Percentiles rank a stretch among this genome's conserved stretches.
These are phyloP conservation scores for Metschnikowia gelsemii DNA, from an alignment of 805 yeast genomes.

Conservation along the genomic window DNA sequence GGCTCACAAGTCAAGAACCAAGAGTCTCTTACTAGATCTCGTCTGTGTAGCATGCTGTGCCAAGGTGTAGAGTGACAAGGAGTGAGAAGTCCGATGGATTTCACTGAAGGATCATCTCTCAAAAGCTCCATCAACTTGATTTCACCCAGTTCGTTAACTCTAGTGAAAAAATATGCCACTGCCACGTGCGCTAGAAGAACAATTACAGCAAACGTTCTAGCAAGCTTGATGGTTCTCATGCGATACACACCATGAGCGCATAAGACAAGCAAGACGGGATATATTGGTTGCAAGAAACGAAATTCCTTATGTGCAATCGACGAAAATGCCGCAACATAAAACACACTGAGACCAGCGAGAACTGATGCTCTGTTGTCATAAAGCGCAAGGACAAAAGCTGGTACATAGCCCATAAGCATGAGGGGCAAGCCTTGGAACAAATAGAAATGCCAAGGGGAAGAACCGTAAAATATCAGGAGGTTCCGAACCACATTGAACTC, in stretches of 20 bases:
- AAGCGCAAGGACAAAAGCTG: slow-evolving; percentile 46
- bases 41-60: slow-evolving; percentile 76
- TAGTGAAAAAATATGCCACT: slow-evolving; percentile 53
- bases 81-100: slow-evolving; percentile 75
- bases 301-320: slow-evolving; percentile 82
- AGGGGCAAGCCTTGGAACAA: slow-evolving; percentile 80
- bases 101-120: slow-evolving; percentile 37
- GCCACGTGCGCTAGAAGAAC: slow-evolving; percentile 34
- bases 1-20: slow-evolving; percentile 95
- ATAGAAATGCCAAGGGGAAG: slow-evolving; percentile 82
- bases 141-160: slow-evolving; percentile 84
- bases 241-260: slow-evolving; percentile 33
- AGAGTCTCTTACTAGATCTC: slow-evolving; percentile 35
- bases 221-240: neutral
- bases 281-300: slow-evolving; percentile 81
- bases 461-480: slow-evolving; percentile 80
- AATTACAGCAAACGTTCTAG: slow-evolving; percentile 13
- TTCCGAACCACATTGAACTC: slow-evolving; percentile 76
- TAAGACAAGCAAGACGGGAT: slow-evolving; percentile 65
- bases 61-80: slow-evolving; percentile 99
- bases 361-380: slow-evolving; percentile 16
- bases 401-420: slow-evolving; percentile 62
- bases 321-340: slow-evolving; percentile 60
- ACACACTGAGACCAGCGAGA: slow-evolving; percentile 27
- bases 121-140: slow-evolving; percentile 61